phyloP scores from a whole-genome alignment of 768 basidiomycete genomes.

The Suillus weaverae region DNA sequence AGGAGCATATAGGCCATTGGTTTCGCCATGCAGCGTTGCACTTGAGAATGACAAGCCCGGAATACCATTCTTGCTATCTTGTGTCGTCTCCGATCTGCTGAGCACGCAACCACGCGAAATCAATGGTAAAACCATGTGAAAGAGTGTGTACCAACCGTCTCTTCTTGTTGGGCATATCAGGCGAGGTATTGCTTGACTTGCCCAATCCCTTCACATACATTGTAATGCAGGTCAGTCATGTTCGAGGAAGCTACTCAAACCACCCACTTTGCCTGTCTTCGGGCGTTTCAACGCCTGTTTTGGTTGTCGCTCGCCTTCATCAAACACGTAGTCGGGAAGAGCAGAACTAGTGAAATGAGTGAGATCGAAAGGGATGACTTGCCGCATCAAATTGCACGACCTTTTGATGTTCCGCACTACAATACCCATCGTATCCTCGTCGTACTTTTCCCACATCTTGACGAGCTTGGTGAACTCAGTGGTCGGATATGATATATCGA shows the following conservation, averaged over 20 bases:
- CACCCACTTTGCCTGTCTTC: constrained; percentile 58
- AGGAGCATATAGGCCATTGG: constrained; percentile 38
- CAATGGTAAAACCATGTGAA: constrained; percentile 21
- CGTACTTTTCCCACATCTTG: constrained; percentile 94
- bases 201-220: constrained; percentile 50
- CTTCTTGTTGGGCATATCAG: constrained; percentile 79
- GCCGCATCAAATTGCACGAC: constrained; percentile 41
- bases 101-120: constrained; percentile 31
- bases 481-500: constrained; percentile 97
- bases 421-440: constrained; percentile 91
- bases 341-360: constrained; percentile 49
- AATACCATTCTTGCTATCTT: constrained; percentile 42
- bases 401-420: constrained; percentile 91
- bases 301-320: constrained; percentile 75
- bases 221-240: constrained; percentile 29
- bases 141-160: constrained; percentile 61
- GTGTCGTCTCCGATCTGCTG: constrained; percentile 44
- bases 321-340: constrained; percentile 82
- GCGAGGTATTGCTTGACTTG: constrained; percentile 61
- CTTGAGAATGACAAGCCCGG: constrained; percentile 34
- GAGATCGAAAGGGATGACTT: constrained; percentile 21
- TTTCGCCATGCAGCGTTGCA: constrained; percentile 33
- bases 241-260: constrained; percentile 14
- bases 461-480: constrained; percentile 93
- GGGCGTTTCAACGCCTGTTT: constrained; percentile 71